These are phyloP conservation scores for Goffeauzyma gilvescens DNA, from an alignment of 768 basidiomycete species.

Conservation along the genomic window DNA sequence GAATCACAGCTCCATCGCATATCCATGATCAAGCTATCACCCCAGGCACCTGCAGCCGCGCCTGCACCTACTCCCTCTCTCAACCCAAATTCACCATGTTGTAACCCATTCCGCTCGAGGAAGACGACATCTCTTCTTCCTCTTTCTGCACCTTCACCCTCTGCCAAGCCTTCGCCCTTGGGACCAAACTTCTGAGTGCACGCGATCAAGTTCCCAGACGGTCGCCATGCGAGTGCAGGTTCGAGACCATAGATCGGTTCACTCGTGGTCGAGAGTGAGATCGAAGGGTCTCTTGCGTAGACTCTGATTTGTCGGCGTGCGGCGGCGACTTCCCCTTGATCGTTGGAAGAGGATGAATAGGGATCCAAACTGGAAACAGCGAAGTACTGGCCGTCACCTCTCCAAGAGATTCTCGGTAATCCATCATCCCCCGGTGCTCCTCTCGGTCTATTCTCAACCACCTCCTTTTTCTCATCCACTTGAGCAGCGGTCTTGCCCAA, in stretches of 20 bases:
- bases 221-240: constrained; percentile 61
- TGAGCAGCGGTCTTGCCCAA: constrained; percentile 66
- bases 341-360: constrained; percentile 15
- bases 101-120: constrained; percentile 82
- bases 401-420: constrained; percentile 64
- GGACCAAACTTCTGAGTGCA: constrained; percentile 59
- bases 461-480: too few relatives aligned
- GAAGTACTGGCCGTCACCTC: constrained; percentile 81
- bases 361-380: constrained; percentile 57
- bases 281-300: constrained; percentile 51
- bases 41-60: constrained; percentile 57
- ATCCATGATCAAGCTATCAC: constrained; percentile 52
- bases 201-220: constrained; percentile 69
- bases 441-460: constrained; percentile 28
- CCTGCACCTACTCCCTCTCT: constrained; percentile 30
- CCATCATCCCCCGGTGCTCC: constrained; percentile 49
- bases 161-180: constrained; percentile 45
- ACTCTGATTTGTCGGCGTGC: constrained; percentile 46
- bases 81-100: constrained; percentile 73
- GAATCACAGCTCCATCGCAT: constrained; percentile 78
- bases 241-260: constrained; percentile 70
- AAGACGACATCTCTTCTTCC: constrained; percentile 74
- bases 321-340: constrained; percentile 18
- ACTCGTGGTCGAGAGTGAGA: constrained; percentile 59
- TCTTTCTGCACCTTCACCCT: constrained; percentile 42